Evolutionary conservation across 495 filamentous ascomycete species (phyloP), one percentile per base, ranked within the genome.

Genomic region (Niebla homalea): DNA sequence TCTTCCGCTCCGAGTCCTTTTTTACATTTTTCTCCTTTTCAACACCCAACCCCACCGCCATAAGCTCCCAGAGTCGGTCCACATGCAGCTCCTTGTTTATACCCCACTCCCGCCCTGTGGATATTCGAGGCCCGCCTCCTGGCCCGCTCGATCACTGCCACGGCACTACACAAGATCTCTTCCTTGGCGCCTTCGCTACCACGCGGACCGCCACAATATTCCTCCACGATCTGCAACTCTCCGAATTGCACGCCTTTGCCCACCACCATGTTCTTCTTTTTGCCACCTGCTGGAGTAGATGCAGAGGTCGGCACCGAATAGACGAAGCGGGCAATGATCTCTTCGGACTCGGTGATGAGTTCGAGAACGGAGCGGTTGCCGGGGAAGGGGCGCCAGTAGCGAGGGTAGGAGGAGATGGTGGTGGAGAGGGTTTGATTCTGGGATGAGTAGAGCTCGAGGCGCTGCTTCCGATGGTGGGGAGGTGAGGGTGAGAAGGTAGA

Each of bases 361-460:
- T 87, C 88, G 0, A 89, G 85, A 0, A 85, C 75, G 45, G 88
- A 77, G 49, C 89, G 79, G 61, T 97, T 97, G 12, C 81, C 83
- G 0, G 87, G 93, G 22, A 94, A 62, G 1, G 90, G 90, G 26
- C 74, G 74, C 3, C 90, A 92, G 0, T 89, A 89, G 53, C 86
- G 85, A 59, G 94, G 88, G 26, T 94, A 73, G 5, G 83, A 80
- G 0, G 87, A 71, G 7, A 56, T 56, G 3, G 76, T 77, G 42
- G 78, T 74, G 35, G 80, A 80, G 51, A 96, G 70, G 5, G 85
- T 77, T 63, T 97, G 90, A 19, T 94, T 75, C 18, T 79, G 85
- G 1, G 90, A 85, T 63, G 95, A 94, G 43, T 89, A 90, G 4
- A 85, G 87, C 1, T 81, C 71, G 11, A 88, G 88, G 63, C 94